Conservation (phyloP, 345 rosid genomes). For the Salix exigua region DNA sequence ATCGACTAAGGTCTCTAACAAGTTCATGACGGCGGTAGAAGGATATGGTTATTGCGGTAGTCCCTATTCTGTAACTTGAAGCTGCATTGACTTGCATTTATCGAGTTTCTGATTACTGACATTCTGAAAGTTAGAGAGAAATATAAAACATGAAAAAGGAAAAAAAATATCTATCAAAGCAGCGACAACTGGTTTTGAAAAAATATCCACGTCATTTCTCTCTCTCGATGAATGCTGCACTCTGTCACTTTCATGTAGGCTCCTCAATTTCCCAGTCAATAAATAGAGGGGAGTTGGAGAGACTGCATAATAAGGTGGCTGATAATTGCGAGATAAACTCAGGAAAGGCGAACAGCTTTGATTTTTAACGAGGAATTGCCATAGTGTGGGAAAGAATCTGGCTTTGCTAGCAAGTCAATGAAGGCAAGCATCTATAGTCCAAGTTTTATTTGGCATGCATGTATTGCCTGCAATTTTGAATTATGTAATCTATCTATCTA, state of each 20-base stretch:
- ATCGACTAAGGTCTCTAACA: constrained; percentile 26
- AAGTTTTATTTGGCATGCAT: neutral
- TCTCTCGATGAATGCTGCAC: neutral
- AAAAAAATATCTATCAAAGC: neutral
- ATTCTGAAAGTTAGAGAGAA: neutral
- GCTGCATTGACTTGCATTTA: neutral
- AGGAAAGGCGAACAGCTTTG: neutral
- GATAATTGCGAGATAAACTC: neutral
- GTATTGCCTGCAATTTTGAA: neutral
- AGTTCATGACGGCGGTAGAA: neutral
- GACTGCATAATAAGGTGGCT: neutral
- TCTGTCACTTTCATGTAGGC: neutral
- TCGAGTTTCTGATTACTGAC: neutral
- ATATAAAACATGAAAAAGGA: neutral
- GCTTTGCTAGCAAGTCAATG: neutral
- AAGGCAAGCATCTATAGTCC: neutral
- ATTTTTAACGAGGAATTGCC: neutral
- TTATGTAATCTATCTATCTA: neutral
- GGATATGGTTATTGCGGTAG: neutral
- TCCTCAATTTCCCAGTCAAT: neutral
- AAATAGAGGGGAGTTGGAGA: neutral
- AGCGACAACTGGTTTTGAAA: neutral
- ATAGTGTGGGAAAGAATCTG: neutral
- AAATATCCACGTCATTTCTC: no score
- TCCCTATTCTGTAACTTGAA: neutral